These are phyloP conservation scores for Backusella liffmaniae DNA, from an alignment of 192 early-diverging fungal genomes.

Conservation along the genomic window DNA sequence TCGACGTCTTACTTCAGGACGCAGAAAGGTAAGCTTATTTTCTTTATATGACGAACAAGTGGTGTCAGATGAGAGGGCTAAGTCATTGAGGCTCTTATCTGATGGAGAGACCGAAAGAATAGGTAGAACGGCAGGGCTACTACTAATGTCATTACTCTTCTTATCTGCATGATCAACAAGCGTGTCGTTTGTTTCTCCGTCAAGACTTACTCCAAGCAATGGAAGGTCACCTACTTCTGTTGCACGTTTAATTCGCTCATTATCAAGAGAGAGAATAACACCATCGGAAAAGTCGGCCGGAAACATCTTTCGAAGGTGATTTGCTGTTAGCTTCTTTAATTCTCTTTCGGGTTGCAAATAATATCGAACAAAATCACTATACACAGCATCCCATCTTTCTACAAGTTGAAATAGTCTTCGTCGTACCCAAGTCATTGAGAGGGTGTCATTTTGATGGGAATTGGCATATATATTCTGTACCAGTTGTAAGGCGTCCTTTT, in stretches of 20 bases:
- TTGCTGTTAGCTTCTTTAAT: slow-evolving; percentile 60
- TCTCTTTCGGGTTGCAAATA: slow-evolving; percentile 86
- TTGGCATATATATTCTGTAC: slow-evolving; percentile 83
- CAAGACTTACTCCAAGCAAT: slow-evolving; percentile 38
- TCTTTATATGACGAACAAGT: background rate
- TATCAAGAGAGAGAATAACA: slow-evolving; percentile 9
- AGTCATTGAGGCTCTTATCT: background rate
- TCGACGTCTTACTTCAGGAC: slow-evolving; percentile 18
- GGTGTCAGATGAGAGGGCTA: background rate
- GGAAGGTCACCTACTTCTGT: slow-evolving; percentile 48
- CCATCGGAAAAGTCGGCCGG: slow-evolving; percentile 30
- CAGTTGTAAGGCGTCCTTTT: slow-evolving; percentile 77
- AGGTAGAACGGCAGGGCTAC: slow-evolving; percentile 14
- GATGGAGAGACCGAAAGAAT: slow-evolving; percentile 39
- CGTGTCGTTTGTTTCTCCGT: slow-evolving; percentile 17
- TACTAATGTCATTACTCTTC: background rate
- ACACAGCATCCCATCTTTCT: slow-evolving; percentile 81
- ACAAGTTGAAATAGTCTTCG: slow-evolving; percentile 79
- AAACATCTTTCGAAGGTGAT: slow-evolving; percentile 65
- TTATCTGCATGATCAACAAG: background rate
- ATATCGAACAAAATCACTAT: slow-evolving; percentile 71
- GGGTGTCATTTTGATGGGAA: slow-evolving; percentile 72
- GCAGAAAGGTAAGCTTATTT: slow-evolving; percentile 5
- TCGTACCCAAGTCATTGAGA: slow-evolving; percentile 79
- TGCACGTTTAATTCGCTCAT: slow-evolving; percentile 42